These are phyloP conservation scores for Tricholoma sp. DNA, from an alignment of 768 basidiomycete genomes.

Conservation along the genomic window DNA sequence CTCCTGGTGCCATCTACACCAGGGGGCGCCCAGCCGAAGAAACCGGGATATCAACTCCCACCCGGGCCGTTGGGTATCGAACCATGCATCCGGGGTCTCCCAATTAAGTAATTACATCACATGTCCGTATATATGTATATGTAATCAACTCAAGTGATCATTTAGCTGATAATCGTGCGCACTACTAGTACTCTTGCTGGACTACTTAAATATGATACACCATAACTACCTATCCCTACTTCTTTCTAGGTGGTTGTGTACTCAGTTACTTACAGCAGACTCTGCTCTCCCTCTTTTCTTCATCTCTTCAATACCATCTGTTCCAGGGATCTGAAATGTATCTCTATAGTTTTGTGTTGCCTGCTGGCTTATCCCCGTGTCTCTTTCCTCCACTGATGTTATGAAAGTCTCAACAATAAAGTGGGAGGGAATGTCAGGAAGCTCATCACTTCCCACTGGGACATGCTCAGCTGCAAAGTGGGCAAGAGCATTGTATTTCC, in stretches of 20 bases:
- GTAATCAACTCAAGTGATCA: no score
- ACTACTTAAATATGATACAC: no score
- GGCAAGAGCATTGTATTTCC: background rate
- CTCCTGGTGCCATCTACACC: background rate
- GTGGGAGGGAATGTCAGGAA: background rate
- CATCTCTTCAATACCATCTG: constrained; percentile 1
- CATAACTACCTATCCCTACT: background rate
- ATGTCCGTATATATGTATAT: background rate
- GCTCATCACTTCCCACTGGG: background rate
- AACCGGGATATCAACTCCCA: background rate
- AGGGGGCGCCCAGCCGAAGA: background rate
- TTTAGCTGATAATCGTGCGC: no score
- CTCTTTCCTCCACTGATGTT: background rate
- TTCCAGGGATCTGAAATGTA: background rate
- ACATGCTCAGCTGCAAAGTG: background rate
- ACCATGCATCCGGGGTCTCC: constrained; percentile 1
- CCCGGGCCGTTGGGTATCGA: background rate
- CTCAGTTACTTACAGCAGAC: background rate
- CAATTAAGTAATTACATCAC: background rate
- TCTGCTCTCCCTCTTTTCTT: background rate
- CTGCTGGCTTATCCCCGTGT: no score
- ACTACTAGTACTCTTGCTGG: no score
- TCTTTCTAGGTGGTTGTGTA: background rate
- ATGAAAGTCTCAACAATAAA: background rate
- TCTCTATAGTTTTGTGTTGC: background rate